These are phyloP conservation scores for Globisporangium emineosum DNA, from an alignment of 352 stramenopile species.

Conservation along the genomic window DNA sequence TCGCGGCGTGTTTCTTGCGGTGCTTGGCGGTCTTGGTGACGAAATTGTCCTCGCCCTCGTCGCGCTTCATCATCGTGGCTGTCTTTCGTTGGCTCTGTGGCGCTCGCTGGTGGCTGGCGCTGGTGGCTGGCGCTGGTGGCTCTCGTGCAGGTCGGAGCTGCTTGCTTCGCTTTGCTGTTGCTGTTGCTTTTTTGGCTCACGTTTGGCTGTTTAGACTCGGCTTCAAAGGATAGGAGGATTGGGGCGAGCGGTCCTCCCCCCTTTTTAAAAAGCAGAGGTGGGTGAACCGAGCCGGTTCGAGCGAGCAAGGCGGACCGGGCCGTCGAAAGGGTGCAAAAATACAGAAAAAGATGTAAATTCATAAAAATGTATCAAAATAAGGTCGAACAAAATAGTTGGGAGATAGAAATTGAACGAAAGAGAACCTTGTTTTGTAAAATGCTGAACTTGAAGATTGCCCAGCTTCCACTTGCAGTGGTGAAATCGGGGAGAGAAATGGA, in stretches of 20 bases:
- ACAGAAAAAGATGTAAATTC: background rate
- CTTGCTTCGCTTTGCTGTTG: background rate
- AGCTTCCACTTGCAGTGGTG: background rate
- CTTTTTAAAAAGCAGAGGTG: background rate
- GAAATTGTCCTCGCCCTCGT: constrained; percentile 65
- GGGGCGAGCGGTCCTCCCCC: background rate
- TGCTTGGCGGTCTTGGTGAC: constrained; percentile 75
- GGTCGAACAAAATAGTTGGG: background rate
- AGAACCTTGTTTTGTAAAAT: background rate
- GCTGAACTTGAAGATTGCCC: constrained; percentile 1
- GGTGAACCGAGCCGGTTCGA: background rate
- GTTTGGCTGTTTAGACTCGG: too few species aligned
- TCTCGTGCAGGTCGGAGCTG: background rate
- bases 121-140: background rate
- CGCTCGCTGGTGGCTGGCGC: constrained; percentile 6
- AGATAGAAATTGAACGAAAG: background rate
- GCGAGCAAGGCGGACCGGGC: background rate
- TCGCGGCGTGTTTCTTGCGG: constrained; percentile 49
- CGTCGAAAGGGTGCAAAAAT: background rate
- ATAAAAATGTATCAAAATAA: background rate
- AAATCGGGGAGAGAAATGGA: background rate
- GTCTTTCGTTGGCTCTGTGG: constrained; percentile 1
- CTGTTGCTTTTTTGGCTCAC: too few species aligned
- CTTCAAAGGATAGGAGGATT: background rate
- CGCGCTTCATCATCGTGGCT: constrained; percentile 25